These are phyloP conservation scores for Ascochyta rabiei DNA, from an alignment of 2,329 filamentous ascomycete species.

Conservation along the genomic window DNA sequence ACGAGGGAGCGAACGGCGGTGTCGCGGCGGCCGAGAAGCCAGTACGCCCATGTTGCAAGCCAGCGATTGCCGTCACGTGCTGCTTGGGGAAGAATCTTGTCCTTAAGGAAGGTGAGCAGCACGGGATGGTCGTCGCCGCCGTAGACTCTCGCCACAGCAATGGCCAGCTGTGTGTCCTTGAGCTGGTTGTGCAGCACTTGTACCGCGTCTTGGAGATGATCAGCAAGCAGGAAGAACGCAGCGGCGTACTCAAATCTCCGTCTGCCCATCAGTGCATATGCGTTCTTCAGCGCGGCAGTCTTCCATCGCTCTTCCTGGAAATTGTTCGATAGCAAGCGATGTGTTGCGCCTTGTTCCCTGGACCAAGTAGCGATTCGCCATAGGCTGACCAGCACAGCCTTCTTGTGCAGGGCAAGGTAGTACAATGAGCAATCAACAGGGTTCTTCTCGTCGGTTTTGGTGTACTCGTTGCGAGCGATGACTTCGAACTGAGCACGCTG, in stretches of 20 bases:
- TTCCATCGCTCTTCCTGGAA: conserved; percentile 87
- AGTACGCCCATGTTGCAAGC: conserved; percentile 95
- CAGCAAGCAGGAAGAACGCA: conserved; percentile 91
- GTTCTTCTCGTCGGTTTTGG: conserved; percentile 83
- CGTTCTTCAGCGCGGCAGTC: conserved; percentile 91
- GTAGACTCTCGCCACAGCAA: conserved; percentile 86
- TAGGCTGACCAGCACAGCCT: conserved; percentile 83
- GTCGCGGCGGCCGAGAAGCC: conserved; percentile 82
- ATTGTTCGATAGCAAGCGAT: conserved; percentile 83
- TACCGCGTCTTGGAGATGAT: conserved; percentile 82
- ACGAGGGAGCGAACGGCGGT: conserved; percentile 85
- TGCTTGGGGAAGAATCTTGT: conserved; percentile 79
- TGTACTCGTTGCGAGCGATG: conserved; percentile 93
- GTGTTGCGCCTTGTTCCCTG: conserved; percentile 80
- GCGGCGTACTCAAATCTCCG: conserved; percentile 93
- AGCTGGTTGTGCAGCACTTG: conserved; percentile 86
- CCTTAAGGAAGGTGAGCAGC: conserved; percentile 74
- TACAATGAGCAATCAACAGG: conserved; percentile 89
- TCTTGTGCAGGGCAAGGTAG: conserved; percentile 90
- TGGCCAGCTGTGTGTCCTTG: conserved; percentile 85
- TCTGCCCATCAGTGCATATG: conserved; percentile 91
- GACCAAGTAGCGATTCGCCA: conserved; percentile 96
- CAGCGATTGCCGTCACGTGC: conserved; percentile 85
- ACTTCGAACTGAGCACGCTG: conserved; percentile 81
- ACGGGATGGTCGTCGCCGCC: conserved; percentile 82